A percentile compares a stretch with the other conserved stretches of the same genome.
These are phyloP conservation scores for Pinus taeda DNA, from an alignment of 75 land plant genomes.

Conservation along the genomic window DNA sequence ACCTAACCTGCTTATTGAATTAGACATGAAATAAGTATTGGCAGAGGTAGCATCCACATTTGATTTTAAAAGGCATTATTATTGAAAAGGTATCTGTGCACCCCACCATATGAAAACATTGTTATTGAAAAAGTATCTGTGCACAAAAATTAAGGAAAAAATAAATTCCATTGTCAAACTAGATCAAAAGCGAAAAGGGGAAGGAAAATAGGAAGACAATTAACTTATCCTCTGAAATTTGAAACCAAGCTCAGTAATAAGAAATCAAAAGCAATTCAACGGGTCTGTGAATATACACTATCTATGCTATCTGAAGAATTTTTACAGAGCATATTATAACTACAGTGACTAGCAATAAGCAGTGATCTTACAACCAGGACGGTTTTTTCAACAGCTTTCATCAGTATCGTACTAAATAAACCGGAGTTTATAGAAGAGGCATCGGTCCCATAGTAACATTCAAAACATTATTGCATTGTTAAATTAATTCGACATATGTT, in stretches of 20 bases:
- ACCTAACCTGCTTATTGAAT: slow-evolving; percentile 31
- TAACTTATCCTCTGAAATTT: background rate
- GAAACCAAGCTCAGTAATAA: background rate
- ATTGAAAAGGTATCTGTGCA: background rate
- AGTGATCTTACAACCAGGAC: background rate
- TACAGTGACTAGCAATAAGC: background rate
- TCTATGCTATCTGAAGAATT: background rate
- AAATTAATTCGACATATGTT: no score
- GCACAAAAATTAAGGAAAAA: background rate
- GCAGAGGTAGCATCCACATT: background rate
- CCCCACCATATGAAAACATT: background rate
- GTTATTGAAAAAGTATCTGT: background rate
- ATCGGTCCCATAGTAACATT: no score
- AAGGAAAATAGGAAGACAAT: background rate
- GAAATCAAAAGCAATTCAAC: background rate
- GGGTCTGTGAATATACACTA: background rate
- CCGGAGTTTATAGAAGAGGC: no score
- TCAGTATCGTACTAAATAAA: background rate
- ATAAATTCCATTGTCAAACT: background rate
- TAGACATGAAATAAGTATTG: background rate
- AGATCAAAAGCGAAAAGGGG: background rate
- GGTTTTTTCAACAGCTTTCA: background rate
- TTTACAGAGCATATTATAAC: background rate
- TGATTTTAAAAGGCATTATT: background rate
- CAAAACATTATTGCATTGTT: no score